Base-by-base conservation (phyloP, 2,329 filamentous ascomycete genomes). In the Aspergillus sp. region DNA sequence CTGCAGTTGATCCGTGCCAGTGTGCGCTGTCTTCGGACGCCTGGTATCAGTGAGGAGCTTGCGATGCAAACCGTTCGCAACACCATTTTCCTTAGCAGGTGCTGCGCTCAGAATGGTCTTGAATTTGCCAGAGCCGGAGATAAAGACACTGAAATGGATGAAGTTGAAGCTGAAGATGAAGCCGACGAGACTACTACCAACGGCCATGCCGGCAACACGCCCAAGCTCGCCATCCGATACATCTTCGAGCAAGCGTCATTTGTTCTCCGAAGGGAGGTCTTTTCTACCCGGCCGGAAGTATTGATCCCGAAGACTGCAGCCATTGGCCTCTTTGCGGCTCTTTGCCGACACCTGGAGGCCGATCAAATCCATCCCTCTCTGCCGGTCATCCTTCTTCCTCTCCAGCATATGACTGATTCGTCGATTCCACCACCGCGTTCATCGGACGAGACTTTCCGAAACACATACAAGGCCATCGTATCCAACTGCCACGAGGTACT, bases 331-430 rank as follows among this genome's bases (percentile, higher is more conserved):
- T 70, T 95, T 37, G 81, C 85, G 42, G 81, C 83, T 0, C 76
- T 95, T 9, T 78, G 80, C 52, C 77, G 76, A 41, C 80, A 82
- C 34, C 73, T 88, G 2, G 71, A 82, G 0, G 60, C 69, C 1
- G 69, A 76, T 2, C 72, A 80, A 3, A 73, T 91, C 7, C 62
- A 71, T 1, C 76, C 81, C 0, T 85, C 82, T 1, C 73, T 94
- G 12, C 78, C 82, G 51, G 73, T 74, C 27, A 73, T 87, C 36
- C 73, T 88, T 1, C 71, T 81, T 5, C 83, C 85, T 0, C 77
- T 97, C 5, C 84, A 91, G 60, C 88, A 93, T 61, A 73, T 98
- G 32, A 94, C 90, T 0, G 90, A 96, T 62, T 76, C 85, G 1
- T 79, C 80, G 1, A 89, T 91, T 39, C 80, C 85, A 0, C 70